These are phyloP conservation scores for Sutorius australiensis DNA, from an alignment of 768 basidiomycete genomes.

Conservation along the genomic window DNA sequence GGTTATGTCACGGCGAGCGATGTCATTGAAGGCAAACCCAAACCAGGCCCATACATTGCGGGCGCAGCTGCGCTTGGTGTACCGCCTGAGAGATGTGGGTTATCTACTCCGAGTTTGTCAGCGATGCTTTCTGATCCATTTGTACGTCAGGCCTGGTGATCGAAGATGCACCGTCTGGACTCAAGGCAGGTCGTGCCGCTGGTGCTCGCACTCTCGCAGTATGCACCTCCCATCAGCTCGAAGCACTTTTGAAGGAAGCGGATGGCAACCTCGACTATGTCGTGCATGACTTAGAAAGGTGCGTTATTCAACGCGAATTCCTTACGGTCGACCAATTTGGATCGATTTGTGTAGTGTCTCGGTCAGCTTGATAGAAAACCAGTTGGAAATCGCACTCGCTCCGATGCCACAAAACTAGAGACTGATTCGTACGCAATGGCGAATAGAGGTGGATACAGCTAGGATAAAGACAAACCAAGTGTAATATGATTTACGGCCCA, in stretches of 20 bases:
- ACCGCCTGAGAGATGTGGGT: conserved; percentile 55
- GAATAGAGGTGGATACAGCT: not conserved
- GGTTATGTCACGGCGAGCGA: conserved; percentile 70
- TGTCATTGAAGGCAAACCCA: conserved; percentile 74
- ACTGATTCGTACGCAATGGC: not conserved
- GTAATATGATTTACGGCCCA: not conserved
- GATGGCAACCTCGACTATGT: conserved; percentile 53
- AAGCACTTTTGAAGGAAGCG: conserved; percentile 43
- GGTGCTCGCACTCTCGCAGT: conserved; percentile 77
- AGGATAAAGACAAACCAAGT: not conserved
- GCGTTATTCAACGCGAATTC: conserved; percentile 13
- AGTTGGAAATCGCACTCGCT: conserved; percentile 21
- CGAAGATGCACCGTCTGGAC: conserved; percentile 86
- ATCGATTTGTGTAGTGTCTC: conserved; percentile 15
- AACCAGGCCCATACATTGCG: conserved; percentile 81
- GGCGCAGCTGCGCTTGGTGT: conserved; percentile 59
- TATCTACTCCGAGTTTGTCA: not conserved
- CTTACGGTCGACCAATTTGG: not conserved
- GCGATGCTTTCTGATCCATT: not conserved
- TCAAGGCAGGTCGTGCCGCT: conserved; percentile 70
- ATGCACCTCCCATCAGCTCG: conserved; percentile 71
- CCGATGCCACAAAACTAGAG: conserved; percentile 12
- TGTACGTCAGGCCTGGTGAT: conserved; percentile 68
- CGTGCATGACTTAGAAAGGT: conserved; percentile 67
- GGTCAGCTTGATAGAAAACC: conserved; percentile 13